Percentiles rank a stretch among this genome's conserved stretches.
Evolutionary conservation across 139 green algal species (phyloP).

Genomic region (Chlorella sp.): DNA sequence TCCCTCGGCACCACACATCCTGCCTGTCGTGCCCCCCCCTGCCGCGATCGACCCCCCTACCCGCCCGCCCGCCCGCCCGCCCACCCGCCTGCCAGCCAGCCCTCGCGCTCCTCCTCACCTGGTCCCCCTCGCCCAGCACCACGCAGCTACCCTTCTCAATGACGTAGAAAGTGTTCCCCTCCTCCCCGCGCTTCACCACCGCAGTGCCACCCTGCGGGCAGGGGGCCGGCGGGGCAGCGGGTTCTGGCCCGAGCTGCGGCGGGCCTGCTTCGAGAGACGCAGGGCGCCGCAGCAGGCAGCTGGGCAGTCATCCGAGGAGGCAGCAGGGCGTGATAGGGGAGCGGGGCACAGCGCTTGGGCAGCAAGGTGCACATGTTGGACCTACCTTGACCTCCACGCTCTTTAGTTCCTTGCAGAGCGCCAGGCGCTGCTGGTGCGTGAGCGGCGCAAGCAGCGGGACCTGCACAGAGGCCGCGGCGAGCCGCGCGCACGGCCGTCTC

Average conservation of each 20-base stretch:
- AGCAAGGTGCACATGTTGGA: too few relatives aligned
- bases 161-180: constrained; percentile 87
- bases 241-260: too few relatives aligned
- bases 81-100: too few relatives aligned
- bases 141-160: constrained; percentile 76
- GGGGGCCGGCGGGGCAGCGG: too few relatives aligned
- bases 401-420: constrained; percentile 49
- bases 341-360: too few relatives aligned
- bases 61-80: too few relatives aligned
- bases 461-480: neutral
- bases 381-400: constrained; percentile 24
- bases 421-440: constrained; percentile 46
- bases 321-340: too few relatives aligned
- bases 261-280: too few relatives aligned
- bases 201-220: constrained; percentile 47
- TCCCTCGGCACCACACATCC: neutral
- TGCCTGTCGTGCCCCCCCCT: neutral
- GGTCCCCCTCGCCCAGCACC: constrained; percentile 23
- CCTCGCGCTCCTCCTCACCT: constrained; percentile 17
- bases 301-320: too few relatives aligned
- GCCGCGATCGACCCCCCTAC: too few relatives aligned
- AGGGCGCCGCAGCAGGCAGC: too few relatives aligned
- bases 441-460: constrained; percentile 59
- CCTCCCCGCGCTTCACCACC: constrained; percentile 68
- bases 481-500: too few relatives aligned